Conservation (phyloP, 805 yeast species). For the Saturnispora gosingensis region DNA sequence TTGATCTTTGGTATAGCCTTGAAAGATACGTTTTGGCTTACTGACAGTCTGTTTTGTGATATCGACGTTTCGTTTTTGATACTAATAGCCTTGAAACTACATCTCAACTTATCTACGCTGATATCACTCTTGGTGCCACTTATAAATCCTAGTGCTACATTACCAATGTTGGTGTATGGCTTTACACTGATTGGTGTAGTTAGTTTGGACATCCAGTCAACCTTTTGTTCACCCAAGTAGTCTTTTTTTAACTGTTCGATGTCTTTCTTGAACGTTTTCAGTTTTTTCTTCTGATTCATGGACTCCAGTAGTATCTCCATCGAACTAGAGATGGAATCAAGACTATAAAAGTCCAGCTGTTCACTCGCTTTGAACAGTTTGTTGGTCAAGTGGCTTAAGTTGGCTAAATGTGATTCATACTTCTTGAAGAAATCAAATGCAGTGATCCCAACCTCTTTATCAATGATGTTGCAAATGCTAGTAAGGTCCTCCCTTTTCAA, state of each 20-base stretch:
- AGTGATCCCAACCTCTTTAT: neutral
- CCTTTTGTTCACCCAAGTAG: neutral
- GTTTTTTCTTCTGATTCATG: neutral
- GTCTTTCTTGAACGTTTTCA: neutral
- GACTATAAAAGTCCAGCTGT: neutral
- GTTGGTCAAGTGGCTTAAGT: neutral
- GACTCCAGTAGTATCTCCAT: neutral
- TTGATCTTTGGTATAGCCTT: neutral
- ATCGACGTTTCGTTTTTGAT: neutral
- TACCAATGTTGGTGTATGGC: neutral
- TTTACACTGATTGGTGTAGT: neutral
- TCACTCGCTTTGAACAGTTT: neutral
- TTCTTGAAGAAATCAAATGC: constrained; percentile 4
- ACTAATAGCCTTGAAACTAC: neutral
- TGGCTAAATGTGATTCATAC: neutral
- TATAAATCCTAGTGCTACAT: neutral
- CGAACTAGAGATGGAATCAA: neutral
- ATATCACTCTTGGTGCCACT: neutral
- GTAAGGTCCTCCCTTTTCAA: neutral
- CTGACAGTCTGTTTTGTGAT: neutral
- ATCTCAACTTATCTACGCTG: neutral
- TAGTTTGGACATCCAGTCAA: neutral
- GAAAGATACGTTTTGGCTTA: neutral
- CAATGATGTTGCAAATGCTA: constrained; percentile 1
- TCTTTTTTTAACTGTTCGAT: neutral